Evolutionary conservation across 352 stramenopile genomes (phyloP), one percentile per base, ranked within the genome.

Genomic region (Aphanomyces cochlioides): DNA sequence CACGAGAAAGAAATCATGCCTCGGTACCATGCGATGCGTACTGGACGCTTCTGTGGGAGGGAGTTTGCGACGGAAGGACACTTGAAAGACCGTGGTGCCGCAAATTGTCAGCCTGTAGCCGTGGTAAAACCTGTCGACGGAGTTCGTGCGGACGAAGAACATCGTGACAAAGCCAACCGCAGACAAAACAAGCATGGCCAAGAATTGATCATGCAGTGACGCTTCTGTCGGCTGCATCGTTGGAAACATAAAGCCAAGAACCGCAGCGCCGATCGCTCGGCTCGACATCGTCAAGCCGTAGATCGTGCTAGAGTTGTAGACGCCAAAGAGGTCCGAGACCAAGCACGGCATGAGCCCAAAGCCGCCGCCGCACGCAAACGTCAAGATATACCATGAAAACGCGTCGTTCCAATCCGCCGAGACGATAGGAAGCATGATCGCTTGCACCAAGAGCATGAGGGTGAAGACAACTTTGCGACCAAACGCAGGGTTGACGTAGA

Each of bases 321-420:
- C 63, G 7, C 72, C 72, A 67, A 73, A 75, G 38, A 74, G 64
- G 65, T 75, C 72, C 19, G 60, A 48, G 54, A 75, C n/a, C 4
- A 72, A 53, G 43, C 66, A 72, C 21, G 69, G 67, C 7, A 75
- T 28, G 28, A 71, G 43, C 19, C 41, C 58, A 50, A 73, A 72
- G 19, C 36, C 58, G 39, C 72, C 72, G 21, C 72, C 72, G 28
- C 36, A 76, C 1, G 40, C 39, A 47, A 75, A 72, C 21, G 54
- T 40, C 34, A 19, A 37, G 4, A 19, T 34, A 40, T 59, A 69
- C 56, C 50, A 43, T 41, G 28, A 28, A 0, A 28, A 0, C 2
- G 10, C 34, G 7, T 17, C 10, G n/a, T 6, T n/a, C 13, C 36
- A 28, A 2, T 50, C 2, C 43, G 61, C 10, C 5, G 15, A 7